A percentile compares a stretch with the other conserved stretches of the same genome.
Evolutionary conservation across 148 eudicot genomes (phyloP).

Genomic region (Amaranthus cruentus): DNA sequence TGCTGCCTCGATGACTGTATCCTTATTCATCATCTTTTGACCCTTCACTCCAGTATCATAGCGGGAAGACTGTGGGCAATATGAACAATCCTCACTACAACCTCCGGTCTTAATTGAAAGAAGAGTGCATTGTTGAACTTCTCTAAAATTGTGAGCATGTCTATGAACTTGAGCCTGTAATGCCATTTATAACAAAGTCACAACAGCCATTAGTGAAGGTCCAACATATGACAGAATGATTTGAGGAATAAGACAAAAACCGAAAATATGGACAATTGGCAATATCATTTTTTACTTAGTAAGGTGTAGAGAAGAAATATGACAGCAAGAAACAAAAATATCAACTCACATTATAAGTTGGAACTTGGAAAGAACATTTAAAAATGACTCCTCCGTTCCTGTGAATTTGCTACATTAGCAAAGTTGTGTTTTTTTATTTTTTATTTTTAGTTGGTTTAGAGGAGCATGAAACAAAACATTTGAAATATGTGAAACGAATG

Average conservation of each 20-base stretch:
- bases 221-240: neutral
- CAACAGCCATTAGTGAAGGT: neutral
- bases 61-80: slow-evolving; percentile 96
- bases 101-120: slow-evolving; percentile 98
- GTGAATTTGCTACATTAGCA: too few relatives aligned
- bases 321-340: neutral
- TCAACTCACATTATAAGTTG: too few relatives aligned
- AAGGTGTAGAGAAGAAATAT: neutral
- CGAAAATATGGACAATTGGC: neutral
- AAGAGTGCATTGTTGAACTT: slow-evolving; percentile 98
- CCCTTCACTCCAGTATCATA: slow-evolving; percentile 80
- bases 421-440: too few relatives aligned
- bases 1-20: slow-evolving; percentile 78
- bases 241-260: neutral
- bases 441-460: too few relatives aligned
- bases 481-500: too few relatives aligned
- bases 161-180: slow-evolving; percentile 96
- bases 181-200: slow-evolving; percentile 9
- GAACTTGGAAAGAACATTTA: too few relatives aligned
- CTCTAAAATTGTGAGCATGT: slow-evolving; percentile 96
- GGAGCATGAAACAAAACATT: too few relatives aligned
- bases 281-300: neutral
- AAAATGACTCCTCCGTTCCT: too few relatives aligned
- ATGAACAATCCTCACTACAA: slow-evolving; percentile 95
- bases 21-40: slow-evolving; percentile 76